Evolutionary conservation across 1,139 yeast genomes (phyloP).

Genomic region (Yamadazyma diospyri): DNA sequence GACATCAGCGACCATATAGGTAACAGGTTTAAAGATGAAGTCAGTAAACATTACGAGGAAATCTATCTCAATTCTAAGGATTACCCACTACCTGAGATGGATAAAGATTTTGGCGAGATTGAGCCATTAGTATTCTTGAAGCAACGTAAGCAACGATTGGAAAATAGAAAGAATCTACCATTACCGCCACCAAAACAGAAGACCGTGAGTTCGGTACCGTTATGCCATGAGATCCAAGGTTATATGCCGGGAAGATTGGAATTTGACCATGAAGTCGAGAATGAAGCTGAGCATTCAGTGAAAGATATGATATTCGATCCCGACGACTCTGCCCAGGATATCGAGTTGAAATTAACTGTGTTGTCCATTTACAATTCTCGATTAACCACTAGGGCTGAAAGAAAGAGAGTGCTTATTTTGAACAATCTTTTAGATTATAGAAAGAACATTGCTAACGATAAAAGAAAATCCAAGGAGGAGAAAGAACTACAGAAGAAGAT

Average conservation of each 20-base stretch:
- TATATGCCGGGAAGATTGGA: slow-evolving; percentile 98
- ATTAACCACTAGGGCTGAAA: slow-evolving; percentile 86
- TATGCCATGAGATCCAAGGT: slow-evolving; percentile 96
- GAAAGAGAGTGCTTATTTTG: slow-evolving; percentile 75
- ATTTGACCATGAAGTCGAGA: slow-evolving; percentile 93
- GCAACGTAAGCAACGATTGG: slow-evolving; percentile 68
- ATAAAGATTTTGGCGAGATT: slow-evolving; percentile 56
- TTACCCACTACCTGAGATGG: slow-evolving; percentile 83
- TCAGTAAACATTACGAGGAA: slow-evolving; percentile 72
- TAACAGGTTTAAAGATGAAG: slow-evolving; percentile 88
- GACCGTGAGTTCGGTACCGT: slow-evolving; percentile 88
- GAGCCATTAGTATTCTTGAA: slow-evolving; percentile 68
- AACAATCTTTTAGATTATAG: slow-evolving; percentile 83
- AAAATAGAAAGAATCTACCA: slow-evolving; percentile 62
- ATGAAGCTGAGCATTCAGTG: slow-evolving; percentile 91
- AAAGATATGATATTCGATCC: slow-evolving; percentile 96
- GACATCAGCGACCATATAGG: slow-evolving; percentile 95
- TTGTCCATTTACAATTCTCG: slow-evolving; percentile 87
- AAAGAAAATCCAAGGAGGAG: slow-evolving; percentile 84
- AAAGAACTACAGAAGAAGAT: slow-evolving; percentile 72
- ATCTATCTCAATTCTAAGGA: slow-evolving; percentile 64
- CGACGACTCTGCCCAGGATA: slow-evolving; percentile 83
- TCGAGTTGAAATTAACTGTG: slow-evolving; percentile 82
- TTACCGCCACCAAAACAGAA: slow-evolving; percentile 77
- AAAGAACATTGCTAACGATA: slow-evolving; percentile 69